These are phyloP conservation scores for Annulohypoxylon nitens DNA, from an alignment of 495 filamentous ascomycete species.

Conservation along the genomic window DNA sequence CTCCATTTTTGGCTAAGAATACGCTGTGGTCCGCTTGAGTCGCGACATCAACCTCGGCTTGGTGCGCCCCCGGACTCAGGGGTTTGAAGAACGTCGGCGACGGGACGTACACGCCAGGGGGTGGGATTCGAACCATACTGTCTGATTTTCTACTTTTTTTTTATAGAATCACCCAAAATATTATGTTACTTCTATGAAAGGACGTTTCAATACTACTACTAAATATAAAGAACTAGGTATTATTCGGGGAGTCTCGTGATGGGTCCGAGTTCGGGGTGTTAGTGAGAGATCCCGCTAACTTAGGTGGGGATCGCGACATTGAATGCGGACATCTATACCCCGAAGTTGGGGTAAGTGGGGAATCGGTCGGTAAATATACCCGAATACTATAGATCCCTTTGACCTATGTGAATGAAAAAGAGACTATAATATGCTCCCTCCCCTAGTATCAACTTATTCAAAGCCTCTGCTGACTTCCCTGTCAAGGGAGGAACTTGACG, in stretches of 20 bases:
- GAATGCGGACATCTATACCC: conserved; percentile 23
- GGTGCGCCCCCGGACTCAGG: conserved; percentile 28
- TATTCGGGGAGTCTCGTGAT: neutral
- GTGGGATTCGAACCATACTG: conserved; percentile 42
- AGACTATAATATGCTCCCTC: neutral
- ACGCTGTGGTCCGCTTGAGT: conserved; percentile 69
- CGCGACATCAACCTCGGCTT: conserved; percentile 61
- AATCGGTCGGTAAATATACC: conserved; percentile 19
- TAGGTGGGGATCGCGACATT: conserved; percentile 25
- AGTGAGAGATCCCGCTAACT: conserved; percentile 7
- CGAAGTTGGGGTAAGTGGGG: conserved; percentile 30
- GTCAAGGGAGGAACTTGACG: neutral
- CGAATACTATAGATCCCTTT: conserved; percentile 3
- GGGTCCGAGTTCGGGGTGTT: conserved; percentile 25
- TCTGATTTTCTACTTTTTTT: neutral
- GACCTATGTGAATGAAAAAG: neutral
- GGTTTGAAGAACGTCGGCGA: conserved; percentile 67
- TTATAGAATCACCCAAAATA: too few species aligned
- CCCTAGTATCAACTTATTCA: neutral
- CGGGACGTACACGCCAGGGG: conserved; percentile 61
- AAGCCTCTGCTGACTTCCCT: neutral
- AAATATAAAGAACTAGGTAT: conserved; percentile 10
- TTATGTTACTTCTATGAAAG: neutral
- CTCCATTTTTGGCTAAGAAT: conserved; percentile 70
- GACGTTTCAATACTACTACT: neutral